These are phyloP conservation scores for Pyronema domesticum DNA, from an alignment of 495 filamentous ascomycete species.

Conservation along the genomic window DNA sequence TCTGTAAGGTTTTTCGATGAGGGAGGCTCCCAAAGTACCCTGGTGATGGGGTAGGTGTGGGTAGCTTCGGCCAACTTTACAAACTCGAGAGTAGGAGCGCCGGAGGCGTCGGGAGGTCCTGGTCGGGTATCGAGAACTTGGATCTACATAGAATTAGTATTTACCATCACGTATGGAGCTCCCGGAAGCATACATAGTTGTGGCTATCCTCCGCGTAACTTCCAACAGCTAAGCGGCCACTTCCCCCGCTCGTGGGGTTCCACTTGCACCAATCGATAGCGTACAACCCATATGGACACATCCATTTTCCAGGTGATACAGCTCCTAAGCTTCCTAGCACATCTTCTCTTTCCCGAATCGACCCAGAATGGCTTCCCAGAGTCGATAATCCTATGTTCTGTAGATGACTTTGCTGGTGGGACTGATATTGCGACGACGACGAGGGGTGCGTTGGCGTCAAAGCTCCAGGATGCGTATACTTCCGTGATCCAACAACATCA, in stretches of 20 bases:
- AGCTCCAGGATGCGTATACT: slow-evolving; percentile 20
- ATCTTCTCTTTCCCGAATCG: slow-evolving; percentile 18
- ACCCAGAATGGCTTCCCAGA: slow-evolving; percentile 3
- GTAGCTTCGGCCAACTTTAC: slow-evolving; percentile 91
- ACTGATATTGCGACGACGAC: slow-evolving; percentile 15
- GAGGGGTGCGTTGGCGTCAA: slow-evolving; percentile 19
- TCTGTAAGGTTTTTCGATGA: slow-evolving; percentile 93
- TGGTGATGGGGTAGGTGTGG: slow-evolving; percentile 91
- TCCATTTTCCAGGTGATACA: slow-evolving; percentile 57
- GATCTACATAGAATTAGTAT: slow-evolving; percentile 39
- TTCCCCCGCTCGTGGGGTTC: slow-evolving; percentile 60
- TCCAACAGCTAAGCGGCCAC: slow-evolving; percentile 80
- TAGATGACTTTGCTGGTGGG: slow-evolving; percentile 6
- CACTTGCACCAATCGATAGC: slow-evolving; percentile 99
- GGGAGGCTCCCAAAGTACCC: slow-evolving; percentile 91
- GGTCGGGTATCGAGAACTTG: slow-evolving; percentile 81
- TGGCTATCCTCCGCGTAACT: slow-evolving; percentile 96
- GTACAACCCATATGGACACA: slow-evolving; percentile 89
- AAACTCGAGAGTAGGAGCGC: slow-evolving; percentile 70
- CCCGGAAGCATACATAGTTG: slow-evolving; percentile 58
- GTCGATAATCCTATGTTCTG: slow-evolving; percentile 19
- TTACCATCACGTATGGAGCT: background rate
- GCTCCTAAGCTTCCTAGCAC: slow-evolving; percentile 14
- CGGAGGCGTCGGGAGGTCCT: slow-evolving; percentile 42
- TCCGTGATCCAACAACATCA: slow-evolving; percentile 5